Conservation (phyloP, 805 yeast species). For the Wilhelminamyces savonicus region DNA sequence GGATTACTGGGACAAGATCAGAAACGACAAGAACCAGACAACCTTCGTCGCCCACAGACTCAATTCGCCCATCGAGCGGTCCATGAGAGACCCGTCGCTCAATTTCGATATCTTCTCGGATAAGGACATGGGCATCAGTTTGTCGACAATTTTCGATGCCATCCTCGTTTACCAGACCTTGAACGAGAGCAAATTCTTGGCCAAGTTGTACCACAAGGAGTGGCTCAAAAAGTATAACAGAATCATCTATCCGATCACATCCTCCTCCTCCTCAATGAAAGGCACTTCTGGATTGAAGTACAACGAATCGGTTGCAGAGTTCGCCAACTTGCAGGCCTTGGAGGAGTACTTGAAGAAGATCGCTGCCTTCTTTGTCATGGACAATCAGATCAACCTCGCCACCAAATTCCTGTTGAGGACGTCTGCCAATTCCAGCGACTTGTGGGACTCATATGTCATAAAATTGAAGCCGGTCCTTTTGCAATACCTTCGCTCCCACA, state of each 20-base stretch:
- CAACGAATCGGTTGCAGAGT: conserved; percentile 25
- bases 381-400: conserved; percentile 57
- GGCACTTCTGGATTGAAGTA: too few relatives aligned
- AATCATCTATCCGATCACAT: conserved; percentile 58
- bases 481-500: conserved; percentile 35
- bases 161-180: conserved; percentile 74
- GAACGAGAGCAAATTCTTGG: conserved; percentile 55
- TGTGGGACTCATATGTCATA: conserved; percentile 66
- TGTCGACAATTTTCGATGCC: conserved; percentile 77
- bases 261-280: conserved; percentile 12
- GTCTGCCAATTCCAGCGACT: conserved; percentile 56
- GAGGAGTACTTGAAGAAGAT: conserved; percentile 55
- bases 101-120: conserved; percentile 46
- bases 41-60: conserved; percentile 52
- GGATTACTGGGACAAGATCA: conserved; percentile 50
- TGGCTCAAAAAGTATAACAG: conserved; percentile 65
- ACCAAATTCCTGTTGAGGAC: conserved; percentile 62
- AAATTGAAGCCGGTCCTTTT: conserved; percentile 56
- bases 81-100: conserved; percentile 55
- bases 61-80: conserved; percentile 80
- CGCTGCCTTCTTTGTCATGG: conserved; percentile 72
- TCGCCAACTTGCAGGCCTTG: conserved; percentile 29
- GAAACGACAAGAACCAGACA: conserved; percentile 25
- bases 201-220: conserved; percentile 62
- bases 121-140: conserved; percentile 36